Evolutionary conservation across 2,329 filamentous ascomycete species (phyloP), one percentile per base, ranked within the genome.

Genomic region (Monilinia fructicola): DNA sequence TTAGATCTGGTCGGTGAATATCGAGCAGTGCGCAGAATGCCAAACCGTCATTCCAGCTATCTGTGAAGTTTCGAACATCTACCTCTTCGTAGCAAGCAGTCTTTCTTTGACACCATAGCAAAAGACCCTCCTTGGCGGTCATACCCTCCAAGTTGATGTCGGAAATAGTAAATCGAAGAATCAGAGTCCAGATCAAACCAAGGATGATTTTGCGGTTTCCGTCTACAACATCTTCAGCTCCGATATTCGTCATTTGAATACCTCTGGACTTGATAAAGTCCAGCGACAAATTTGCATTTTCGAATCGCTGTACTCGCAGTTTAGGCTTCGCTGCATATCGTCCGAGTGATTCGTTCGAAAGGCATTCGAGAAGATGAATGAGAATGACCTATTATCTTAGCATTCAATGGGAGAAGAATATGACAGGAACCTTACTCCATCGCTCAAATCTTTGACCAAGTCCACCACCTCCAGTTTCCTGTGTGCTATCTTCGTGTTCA

Each of bases 71-170:
- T 64, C 92, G 86, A 50, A 99, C 93, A 72, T 98, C 90, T 28
- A 99, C 93, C 76, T 96, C 95, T 68, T 97, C 93, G 78, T 99
- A 99, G 80, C 95, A 99, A 10, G 95, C 95, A 40, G 95, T 99
- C 81, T 99, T 99, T 74, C 95, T 85, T 80, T 99, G 94, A 82
- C 95, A 99, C 95, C 95, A 99, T 31, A 99, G 81, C 67, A 99
- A 80, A 74, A 99, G 81, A 70, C 95, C 95, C 78, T 98, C 95
- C 79, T 98, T 97, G 67, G 95, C 95, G 63, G 94, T 97, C 87
- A 98, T 90, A 71, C 95, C 95, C 83, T 97, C 95, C 78, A 94
- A 90, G 77, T 96, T 98, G 81, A 99, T 99, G 79, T 99, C 95
- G 78, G 90, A 97, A 77, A 99, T 99, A 73, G 95, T 99, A 78